Evolutionary conservation across 345 rosid species (phyloP), one percentile per base, ranked within the genome.

Genomic region (Dipteronia dyeriana): DNA sequence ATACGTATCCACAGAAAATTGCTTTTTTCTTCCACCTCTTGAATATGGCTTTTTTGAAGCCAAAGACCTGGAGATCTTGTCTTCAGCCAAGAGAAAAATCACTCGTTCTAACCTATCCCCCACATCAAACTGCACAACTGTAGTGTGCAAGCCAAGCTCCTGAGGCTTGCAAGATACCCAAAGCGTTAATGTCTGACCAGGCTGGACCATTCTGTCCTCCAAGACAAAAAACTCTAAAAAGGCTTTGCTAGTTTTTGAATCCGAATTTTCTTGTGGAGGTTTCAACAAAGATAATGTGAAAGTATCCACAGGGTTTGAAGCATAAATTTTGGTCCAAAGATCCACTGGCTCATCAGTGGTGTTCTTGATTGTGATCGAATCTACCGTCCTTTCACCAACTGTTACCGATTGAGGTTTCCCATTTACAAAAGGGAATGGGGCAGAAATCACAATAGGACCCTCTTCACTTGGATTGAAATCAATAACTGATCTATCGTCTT

Each of bases 191-290:
- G 84, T 84, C 57, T 90, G 88, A 41, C 86, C 88, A 2, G 98
- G 92, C 75, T 88, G 92, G 67, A 95, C 78, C 87, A 90, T 88
- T 80, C 97, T 84, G 49, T 95, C 98, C 86, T 95, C 99, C 76
- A 95, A 69, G n/a, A 70, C 59, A 68, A 75, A 85, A 0, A 75
- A 78, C 72, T 86, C 92, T 5, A 80, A 23, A 57, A 95, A 95
- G 10, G 83, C 86, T 63, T 68, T 70, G 25, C 34, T 31, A 38
- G 80, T 73, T 47, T 71, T 77, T 2, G 26, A 59, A 16, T 54
- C 81, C 1, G 85, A 68, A 63, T 80, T 66, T 54, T 68, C 64
- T 0, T 86, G 77, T 0, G 91, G 90, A 14, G 99, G 99, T 72
- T 92, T 83, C 88, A 86, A 79, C 74, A 93, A 61, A 26, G 99